These are phyloP conservation scores for Fusarium sp. DNA, from an alignment of 2,329 filamentous ascomycete genomes.

Conservation along the genomic window DNA sequence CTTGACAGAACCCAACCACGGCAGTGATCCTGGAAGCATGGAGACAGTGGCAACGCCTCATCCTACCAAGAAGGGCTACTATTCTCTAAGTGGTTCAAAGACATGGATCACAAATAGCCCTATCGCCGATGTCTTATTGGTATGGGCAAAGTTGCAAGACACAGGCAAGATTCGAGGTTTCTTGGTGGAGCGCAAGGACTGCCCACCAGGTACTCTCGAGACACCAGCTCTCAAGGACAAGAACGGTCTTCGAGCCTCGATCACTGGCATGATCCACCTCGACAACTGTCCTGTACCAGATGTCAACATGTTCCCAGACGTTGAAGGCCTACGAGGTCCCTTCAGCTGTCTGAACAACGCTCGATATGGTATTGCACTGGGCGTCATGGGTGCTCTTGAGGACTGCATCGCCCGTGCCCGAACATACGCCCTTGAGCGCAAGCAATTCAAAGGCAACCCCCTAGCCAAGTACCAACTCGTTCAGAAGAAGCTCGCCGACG, in stretches of 20 bases:
- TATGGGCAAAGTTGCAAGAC: slow-evolving; percentile 93
- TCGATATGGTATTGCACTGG: slow-evolving; percentile 91
- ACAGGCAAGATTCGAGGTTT: slow-evolving; percentile 96
- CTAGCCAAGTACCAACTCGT: slow-evolving; percentile 96
- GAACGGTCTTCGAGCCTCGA: slow-evolving; percentile 89
- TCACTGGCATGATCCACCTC: slow-evolving; percentile 98
- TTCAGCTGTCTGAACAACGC: slow-evolving; percentile 96
- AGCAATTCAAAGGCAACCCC: slow-evolving; percentile 96
- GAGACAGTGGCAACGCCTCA: slow-evolving; percentile 87
- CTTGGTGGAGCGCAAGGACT: slow-evolving; percentile 84
- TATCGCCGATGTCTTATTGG: slow-evolving; percentile 83
- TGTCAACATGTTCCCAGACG: slow-evolving; percentile 91
- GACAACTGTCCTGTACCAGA: slow-evolving; percentile 88
- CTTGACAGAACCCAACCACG: slow-evolving; percentile 91
- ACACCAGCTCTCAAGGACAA: slow-evolving; percentile 95
- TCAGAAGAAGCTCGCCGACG: slow-evolving; percentile 97
- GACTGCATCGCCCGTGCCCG: slow-evolving; percentile 85
- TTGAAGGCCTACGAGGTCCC: slow-evolving; percentile 87
- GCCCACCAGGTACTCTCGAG: slow-evolving; percentile 87
- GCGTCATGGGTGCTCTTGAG: slow-evolving; percentile 92
- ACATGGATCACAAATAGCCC: slow-evolving; percentile 97
- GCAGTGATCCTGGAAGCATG: slow-evolving; percentile 91
- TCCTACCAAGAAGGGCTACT: slow-evolving; percentile 84
- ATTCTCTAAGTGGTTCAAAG: slow-evolving; percentile 81
- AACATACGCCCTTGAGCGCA: slow-evolving; percentile 89